These are phyloP conservation scores for Cucurbita moschata DNA, from an alignment of 306 rosid genomes.

Conservation along the genomic window DNA sequence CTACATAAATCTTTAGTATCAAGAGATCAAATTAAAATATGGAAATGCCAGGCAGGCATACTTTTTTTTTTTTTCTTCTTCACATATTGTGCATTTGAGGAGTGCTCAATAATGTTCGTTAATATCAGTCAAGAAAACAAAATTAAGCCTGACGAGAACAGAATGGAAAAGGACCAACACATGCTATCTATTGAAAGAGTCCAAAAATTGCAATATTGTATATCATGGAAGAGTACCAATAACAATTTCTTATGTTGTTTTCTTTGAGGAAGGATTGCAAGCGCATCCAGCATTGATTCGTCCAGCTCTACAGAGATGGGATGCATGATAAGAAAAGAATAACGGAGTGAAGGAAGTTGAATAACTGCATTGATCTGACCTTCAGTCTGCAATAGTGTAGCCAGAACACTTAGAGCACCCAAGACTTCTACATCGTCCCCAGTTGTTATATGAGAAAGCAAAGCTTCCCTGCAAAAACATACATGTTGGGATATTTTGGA, in stretches of 20 bases:
- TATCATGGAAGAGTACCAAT: constrained; percentile 37
- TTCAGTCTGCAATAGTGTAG: constrained; percentile 83
- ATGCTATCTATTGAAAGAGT: background rate
- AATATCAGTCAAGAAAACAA: background rate
- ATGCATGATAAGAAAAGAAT: constrained; percentile 15
- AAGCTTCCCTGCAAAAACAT: constrained; percentile 42
- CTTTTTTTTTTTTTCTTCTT: background rate
- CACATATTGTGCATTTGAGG: background rate
- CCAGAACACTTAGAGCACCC: constrained; percentile 67
- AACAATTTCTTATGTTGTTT: constrained; percentile 76
- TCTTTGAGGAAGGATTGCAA: constrained; percentile 94
- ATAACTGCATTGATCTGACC: constrained; percentile 29
- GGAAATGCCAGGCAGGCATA: background rate
- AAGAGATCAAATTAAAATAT: background rate
- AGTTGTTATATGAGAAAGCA: constrained; percentile 51
- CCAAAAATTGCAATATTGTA: background rate
- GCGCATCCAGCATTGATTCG: constrained; percentile 80
- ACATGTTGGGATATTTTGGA: background rate
- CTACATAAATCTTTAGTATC: background rate
- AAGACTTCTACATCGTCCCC: constrained; percentile 61
- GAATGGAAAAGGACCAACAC: background rate
- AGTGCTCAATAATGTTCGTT: background rate
- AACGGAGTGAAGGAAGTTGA: constrained; percentile 12
- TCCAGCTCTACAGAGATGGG: constrained; percentile 49
- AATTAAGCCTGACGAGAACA: background rate